Percentiles rank a stretch among this genome's conserved stretches.
Evolutionary conservation across 225 moss, liverwort and hornwort genomes (phyloP).

Genomic region (Bryoerythrophyllum caledonicum): DNA sequence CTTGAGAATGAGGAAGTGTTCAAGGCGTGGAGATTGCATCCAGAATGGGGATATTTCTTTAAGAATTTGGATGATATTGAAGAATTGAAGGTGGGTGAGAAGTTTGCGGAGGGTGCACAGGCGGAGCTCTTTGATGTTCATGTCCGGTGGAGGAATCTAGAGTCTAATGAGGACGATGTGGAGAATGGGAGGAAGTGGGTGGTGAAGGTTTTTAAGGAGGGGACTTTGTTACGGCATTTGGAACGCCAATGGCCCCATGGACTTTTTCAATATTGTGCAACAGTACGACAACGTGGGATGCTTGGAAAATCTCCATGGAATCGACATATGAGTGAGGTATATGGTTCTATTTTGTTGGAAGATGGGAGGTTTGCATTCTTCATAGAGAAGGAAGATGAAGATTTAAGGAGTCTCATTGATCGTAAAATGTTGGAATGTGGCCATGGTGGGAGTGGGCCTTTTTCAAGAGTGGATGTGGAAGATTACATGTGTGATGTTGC

Average conservation of each 20-base stretch:
- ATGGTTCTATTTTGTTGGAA: neutral
- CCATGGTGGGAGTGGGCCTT: neutral
- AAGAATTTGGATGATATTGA: neutral
- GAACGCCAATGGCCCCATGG: too few relatives aligned
- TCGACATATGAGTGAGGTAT: fast-evolving
- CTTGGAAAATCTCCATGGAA: neutral
- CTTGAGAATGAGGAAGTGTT: neutral
- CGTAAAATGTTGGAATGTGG: neutral
- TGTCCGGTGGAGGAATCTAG: neutral
- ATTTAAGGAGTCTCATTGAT: neutral
- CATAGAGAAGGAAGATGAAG: neutral
- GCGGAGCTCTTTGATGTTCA: neutral
- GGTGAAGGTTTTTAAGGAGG: too few relatives aligned
- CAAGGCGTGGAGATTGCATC: neutral
- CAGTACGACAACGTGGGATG: fast-evolving
- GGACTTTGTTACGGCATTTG: too few relatives aligned
- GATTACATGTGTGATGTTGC: neutral
- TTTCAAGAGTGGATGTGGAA: neutral
- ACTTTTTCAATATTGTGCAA: too few relatives aligned
- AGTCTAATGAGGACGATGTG: fast-evolving
- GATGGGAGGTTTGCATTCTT: neutral
- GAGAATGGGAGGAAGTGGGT: neutral
- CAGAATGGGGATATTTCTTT: neutral
- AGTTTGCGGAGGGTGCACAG: neutral
- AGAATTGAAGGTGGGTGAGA: neutral